These are phyloP conservation scores for Ilyonectria sp. DNA, from an alignment of 2,329 filamentous ascomycete species.

Conservation along the genomic window DNA sequence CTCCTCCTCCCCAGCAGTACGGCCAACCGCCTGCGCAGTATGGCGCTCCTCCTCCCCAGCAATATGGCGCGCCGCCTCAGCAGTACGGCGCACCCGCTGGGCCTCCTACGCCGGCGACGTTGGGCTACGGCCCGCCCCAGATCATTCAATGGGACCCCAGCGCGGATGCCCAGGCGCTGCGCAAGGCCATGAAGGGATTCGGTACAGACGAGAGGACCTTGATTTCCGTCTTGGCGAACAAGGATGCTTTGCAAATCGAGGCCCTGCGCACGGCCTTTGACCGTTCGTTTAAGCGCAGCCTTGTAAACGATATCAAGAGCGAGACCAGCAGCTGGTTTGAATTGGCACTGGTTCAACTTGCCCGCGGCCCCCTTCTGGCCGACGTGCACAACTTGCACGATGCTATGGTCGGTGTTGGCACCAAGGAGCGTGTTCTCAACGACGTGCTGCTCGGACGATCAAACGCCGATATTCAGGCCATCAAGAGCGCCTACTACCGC, in stretches of 20 bases:
- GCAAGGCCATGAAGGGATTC: conserved; percentile 92
- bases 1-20: conserved; percentile 47
- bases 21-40: conserved; percentile 49
- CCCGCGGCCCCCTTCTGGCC: conserved; percentile 83
- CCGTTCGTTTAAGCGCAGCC: conserved; percentile 74
- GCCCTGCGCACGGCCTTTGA: conserved; percentile 78
- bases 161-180: conserved; percentile 78
- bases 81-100: conserved; percentile 12
- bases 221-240: conserved; percentile 77
- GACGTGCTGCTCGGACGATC: conserved; percentile 86
- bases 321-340: conserved; percentile 85
- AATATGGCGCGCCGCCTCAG: conserved; percentile 57
- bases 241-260: conserved; percentile 85
- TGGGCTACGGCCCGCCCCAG: conserved; percentile 82
- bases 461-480: conserved; percentile 90
- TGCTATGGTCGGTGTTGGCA: conserved; percentile 85
- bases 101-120: conserved; percentile 75
- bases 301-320: conserved; percentile 82
- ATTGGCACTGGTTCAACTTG: conserved; percentile 80
- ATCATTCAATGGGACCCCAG: conserved; percentile 78
- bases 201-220: conserved; percentile 88
- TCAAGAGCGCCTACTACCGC: conserved; percentile 83
- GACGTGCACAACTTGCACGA: conserved; percentile 81
- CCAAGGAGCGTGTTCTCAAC: conserved; percentile 88
- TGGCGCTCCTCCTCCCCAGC: conserved; percentile 51